Evolutionary conservation across 345 rosid species (phyloP), one percentile per base, ranked within the genome.

Genomic region (Citropsis articulata): DNA sequence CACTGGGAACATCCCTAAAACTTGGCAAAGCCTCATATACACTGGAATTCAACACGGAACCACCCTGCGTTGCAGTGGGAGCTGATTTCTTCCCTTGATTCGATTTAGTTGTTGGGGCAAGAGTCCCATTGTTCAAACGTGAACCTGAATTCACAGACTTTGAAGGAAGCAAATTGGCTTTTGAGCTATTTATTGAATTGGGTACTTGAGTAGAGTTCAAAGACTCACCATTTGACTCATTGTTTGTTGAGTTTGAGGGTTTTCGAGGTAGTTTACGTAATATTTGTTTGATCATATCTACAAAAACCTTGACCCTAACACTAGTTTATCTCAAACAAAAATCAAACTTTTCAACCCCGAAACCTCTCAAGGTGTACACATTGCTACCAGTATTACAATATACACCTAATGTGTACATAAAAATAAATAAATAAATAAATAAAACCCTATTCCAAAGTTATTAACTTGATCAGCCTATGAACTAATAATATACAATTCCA

Each of bases 241-340:
- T 81, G 22, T 79, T 77, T 19, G 86, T 88, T 14, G 97, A 85
- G 77, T 91, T 92, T 27, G 94, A 88, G 42, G 92, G 91, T 76
- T 92, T 92, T 40, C 89, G 77, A 53, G 95, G 97, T 69, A 92
- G 78, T 84, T 91, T 89, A 53, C 94, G 92, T 69, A 91, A 80
- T 86, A 92, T 92, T 85, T 92, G 94, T 81, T 87, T 92, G 84
- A 92, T 88, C 97, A 92, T 92, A 76, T 84, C 86, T 81, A 79
- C 80, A 68, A 57, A 82, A 74, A 36, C 55, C 71, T 69, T 66
- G 75, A 68, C 21, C 75, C 81, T 14, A 60, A 53, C 27, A 70
- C 84, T 21, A 65, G 65, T 16, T 61, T 31, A 16, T 24, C 73
- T 57, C 22, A 79, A 78, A 73, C 62, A 69, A 78, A 78, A 76